Base-by-base conservation (phyloP, 2,329 filamentous ascomycete species). In the Diaporthe sp. region DNA sequence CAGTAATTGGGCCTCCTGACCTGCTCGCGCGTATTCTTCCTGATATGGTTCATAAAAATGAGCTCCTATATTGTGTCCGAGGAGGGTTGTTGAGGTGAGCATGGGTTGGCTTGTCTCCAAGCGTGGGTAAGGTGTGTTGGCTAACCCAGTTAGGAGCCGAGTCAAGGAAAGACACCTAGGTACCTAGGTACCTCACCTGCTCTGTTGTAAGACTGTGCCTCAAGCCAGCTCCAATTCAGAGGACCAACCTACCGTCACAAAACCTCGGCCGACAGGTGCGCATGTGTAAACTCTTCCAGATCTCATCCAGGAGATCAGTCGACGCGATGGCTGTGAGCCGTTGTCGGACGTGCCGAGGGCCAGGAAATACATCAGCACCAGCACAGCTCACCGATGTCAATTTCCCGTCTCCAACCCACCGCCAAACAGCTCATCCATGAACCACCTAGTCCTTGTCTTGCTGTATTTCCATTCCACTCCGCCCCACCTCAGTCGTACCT, bases 281-380 rank as follows among this genome's bases (percentile, higher is more conserved):
- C 50, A 22, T 19, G 33, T 40, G 33, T 40, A 15, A 38, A 4
- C 47, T 28, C 47, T n/a, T 40, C 47, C 22, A 33, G 9, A 38
- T 68, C 33, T 19, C 45, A 19, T 13, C 12, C 8, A 54, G 22
- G 35, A 40, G 8, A 1, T 4, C 25, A 25, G 4, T 19, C n/a
- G 33, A 68, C n/a, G 33, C 33, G 22, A 68, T 30, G 64, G 64
- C 33, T 54, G 47, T 38, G 64, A 54, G 47, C 47, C 54, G 64
- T 68, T 40, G 64, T 68, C 64, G 47, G 64, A 52, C 47, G 64
- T 40, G 64, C 64, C 47, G 64, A 30, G 10, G n/a, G 64, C 33
- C 33, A 30, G 28, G 28, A 15, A 50, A 19, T 25, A 38, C 35
- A 42, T 13, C 47, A 38, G 45, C 47, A 52, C 6, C 30, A 67